Evolutionary conservation across 257 asterid species (phyloP), one percentile per base, ranked within the genome.

Genomic region (Rhazya stricta): DNA sequence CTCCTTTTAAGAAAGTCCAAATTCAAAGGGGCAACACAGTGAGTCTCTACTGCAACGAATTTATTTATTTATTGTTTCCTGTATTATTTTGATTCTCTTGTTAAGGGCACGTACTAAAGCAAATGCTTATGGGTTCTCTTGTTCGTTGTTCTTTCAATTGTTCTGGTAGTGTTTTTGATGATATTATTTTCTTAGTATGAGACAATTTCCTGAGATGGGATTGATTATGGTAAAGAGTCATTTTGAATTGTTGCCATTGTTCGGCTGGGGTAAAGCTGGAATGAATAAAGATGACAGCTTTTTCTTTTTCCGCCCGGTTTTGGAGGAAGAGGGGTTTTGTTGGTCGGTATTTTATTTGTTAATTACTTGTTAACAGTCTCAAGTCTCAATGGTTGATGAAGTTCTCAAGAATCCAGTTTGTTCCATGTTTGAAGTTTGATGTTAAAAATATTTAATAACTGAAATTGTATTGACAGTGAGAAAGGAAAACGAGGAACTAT

Each of bases 1-100:
- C 95, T n/a, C 88, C 93, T 50, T 89, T 94, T 91, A 89, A 83
- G 83, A 94, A 89, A 76, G 84, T 94, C 45, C 91, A 86, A 89
- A 90, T 94, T 85, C 97, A 88, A 79, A 88, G 96, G 67, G 98
- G 82, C 62, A 79, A 88, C 81, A 85, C 87, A 73, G 98, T 94
- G 78, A 80, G 82, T 37, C 15, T 71, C 41, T 71, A 34, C 62
- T 45, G 12, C 21, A 18, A 42, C 53, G 0, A 48, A 10, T 5
- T 43, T 45, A 30, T 30, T 41, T 27, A 50, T 25, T 3, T 15
- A 42, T 57, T 60, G 4, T n/a, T 32, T 48, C 69, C 1, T 54
- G 2, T 29, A 16, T 58, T 12, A 9, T 39, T 54, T 36, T 36
- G 9, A 9, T 36, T 41, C 43, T 73, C 29, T 61, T 11, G 32